Base-by-base conservation (phyloP, 179 eudicot species). In the Sideroxylon spinosum region DNA sequence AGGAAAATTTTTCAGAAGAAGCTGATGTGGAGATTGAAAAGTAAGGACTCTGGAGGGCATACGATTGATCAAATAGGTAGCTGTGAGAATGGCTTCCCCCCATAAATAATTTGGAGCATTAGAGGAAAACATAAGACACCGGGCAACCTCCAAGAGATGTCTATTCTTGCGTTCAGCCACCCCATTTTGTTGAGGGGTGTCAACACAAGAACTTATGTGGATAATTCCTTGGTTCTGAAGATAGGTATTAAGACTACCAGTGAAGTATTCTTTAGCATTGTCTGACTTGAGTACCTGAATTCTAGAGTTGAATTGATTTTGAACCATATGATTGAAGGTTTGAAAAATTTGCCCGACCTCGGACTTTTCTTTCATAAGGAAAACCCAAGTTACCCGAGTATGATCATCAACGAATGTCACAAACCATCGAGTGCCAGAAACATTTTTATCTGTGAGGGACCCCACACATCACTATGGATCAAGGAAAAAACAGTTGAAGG, bases 321-420 rank as follows among this genome's bases (percentile, higher is more conserved):
- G 29, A 22, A 73, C n/a, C 76, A 56, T 73, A 28, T 0, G 5
- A 55, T 73, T 17, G 28, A 73, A 53, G 6, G 8, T 22, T 73
- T 53, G 37, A 17, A 73, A 73, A 3, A 56, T 56, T 23, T 37
- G 12, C n/a, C 46, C 64, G 11, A 48, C 66, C 44, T 75, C 78
- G 3, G 69, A 75, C 37, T 75, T 75, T 60, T 62, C 26, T 75
- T 48, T 62, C 53, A 29, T 29, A 46, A 75, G 68, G 20, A 60
- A 75, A 6, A 55, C 19, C 76, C 48, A 73, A 53, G 76, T 56
- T 2, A 28, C 55, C 55, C 76, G 2, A 16, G 68, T 74, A 13
- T 61, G 66, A 74, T 74, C 52, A 74, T 74, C 68, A 9, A 73
- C 19, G 17, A 62, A 60, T 28, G 70, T 25, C 2, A 75, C 69